Percentiles rank a stretch among this genome's conserved stretches.
These are phyloP conservation scores for Hymenoscyphus scutula DNA, from an alignment of 2,329 filamentous ascomycete species.

Conservation along the genomic window DNA sequence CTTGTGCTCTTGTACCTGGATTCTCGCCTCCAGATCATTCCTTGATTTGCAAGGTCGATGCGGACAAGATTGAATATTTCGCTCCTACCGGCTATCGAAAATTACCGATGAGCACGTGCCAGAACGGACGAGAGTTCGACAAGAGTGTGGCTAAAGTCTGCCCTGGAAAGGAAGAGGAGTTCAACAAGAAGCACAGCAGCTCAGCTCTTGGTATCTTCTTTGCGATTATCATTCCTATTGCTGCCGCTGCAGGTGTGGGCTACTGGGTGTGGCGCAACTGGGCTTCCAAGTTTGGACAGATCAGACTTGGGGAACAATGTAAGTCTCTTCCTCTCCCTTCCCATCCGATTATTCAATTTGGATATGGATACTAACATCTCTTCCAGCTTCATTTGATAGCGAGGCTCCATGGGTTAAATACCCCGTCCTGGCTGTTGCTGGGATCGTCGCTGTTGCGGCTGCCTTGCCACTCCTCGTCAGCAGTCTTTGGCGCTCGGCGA, in stretches of 20 bases:
- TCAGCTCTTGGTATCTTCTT: constrained; percentile 80
- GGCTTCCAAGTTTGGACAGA: constrained; percentile 87
- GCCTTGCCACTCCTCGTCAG: constrained; percentile 69
- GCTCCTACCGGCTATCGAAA: constrained; percentile 84
- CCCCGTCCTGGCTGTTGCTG: constrained; percentile 72
- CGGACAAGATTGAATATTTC: constrained; percentile 73
- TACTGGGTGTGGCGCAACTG: constrained; percentile 85
- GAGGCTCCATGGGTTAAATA: constrained; percentile 78
- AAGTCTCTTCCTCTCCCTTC: constrained; percentile 19
- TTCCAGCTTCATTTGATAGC: constrained; percentile 53
- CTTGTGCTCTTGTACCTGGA: constrained; percentile 75
- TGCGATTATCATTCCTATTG: constrained; percentile 74
- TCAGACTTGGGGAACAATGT: constrained; percentile 75
- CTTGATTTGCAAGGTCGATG: constrained; percentile 58
- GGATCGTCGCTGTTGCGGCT: constrained; percentile 56
- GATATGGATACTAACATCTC: constrained; percentile 21
- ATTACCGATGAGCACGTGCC: constrained; percentile 85
- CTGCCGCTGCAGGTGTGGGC: constrained; percentile 67
- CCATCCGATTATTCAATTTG: too few species aligned
- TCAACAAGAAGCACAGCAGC: constrained; percentile 67
- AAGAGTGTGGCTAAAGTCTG: constrained; percentile 62
- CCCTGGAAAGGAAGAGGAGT: constrained; percentile 79
- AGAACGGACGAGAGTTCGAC: constrained; percentile 72
- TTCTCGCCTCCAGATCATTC: constrained; percentile 61
- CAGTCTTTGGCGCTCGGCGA: constrained; percentile 68